Percentiles rank a stretch among this genome's conserved stretches.
Conservation (phyloP, 257 asterid genomes). For the Solanum clarkiae region DNA sequence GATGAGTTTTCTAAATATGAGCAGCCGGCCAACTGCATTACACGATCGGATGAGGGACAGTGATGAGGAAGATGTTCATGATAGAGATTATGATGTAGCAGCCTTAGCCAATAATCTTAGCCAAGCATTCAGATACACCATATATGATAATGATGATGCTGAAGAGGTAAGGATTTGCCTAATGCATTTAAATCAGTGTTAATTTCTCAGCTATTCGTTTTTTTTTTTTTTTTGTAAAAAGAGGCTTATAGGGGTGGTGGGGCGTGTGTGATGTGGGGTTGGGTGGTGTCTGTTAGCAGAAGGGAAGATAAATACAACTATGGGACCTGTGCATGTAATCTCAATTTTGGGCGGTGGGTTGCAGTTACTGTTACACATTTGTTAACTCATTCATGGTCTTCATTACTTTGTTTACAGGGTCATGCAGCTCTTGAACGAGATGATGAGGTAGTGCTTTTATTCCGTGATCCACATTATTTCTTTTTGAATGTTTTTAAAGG, state of each 20-base stretch:
- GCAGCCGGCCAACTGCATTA: slow-evolving; percentile 88
- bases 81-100: slow-evolving; percentile 87
- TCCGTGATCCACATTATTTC: not conserved
- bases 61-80: slow-evolving; percentile 85
- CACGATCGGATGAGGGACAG: slow-evolving; percentile 83
- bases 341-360: not conserved
- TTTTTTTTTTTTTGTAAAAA: not conserved
- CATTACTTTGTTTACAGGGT: slow-evolving; percentile 41
- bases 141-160: slow-evolving; percentile 66
- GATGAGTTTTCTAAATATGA: slow-evolving; percentile 8
- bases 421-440: slow-evolving; percentile 71
- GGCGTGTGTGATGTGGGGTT: not conserved
- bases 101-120: slow-evolving; percentile 83
- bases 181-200: not conserved
- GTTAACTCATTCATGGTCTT: not conserved
- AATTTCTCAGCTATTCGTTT: not conserved
- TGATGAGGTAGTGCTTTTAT: slow-evolving; percentile 56
- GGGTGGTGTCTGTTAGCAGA: not conserved
- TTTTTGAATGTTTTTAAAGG: not conserved
- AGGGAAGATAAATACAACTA: not conserved
- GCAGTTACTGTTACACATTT: not conserved
- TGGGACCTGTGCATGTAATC: not conserved
- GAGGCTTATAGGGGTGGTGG: not conserved
- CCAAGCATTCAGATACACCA: slow-evolving; percentile 76
- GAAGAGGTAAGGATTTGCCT: slow-evolving; percentile 39